Base-by-base conservation (phyloP, 495 filamentous ascomycete genomes). In the Hyaloscypha bicolor region DNA sequence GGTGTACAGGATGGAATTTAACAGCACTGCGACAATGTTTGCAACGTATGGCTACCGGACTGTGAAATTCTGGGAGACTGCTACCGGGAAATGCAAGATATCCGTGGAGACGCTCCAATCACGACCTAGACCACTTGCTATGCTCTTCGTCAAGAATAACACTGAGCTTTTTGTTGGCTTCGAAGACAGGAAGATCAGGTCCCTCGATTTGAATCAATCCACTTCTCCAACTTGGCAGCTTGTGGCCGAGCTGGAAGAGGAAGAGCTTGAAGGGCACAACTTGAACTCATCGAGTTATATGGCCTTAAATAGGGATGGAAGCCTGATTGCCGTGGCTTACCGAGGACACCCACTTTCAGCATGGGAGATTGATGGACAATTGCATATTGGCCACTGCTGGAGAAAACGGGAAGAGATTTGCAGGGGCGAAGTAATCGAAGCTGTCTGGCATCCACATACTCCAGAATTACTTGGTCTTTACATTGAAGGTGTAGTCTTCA, bases 391-490 rank as follows among this genome's bases (percentile, higher is more conserved):
- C 21, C 21, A 31, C 9, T 56, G 53, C 16, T 48, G 9, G 16
- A 48, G 42, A 48, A 48, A 37, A 8, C 35, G 19, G 16, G 22
- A 25, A 8, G 19, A 53, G 16, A 53, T 8, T 53, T 25, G 6
- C 19, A 75, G 76, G 72, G 64, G 39, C 11, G 67, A 45, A 12
- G 73, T 76, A 14, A 32, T 64, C 48, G 60, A 64, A 12, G 22
- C 76, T 6, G 60, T 48, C 3, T 77, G 76, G 76, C 68, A 73
- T 63, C 75, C 75, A 2, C 29, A 66, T 5, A 61, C 21, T 30
- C 67, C 63, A 22, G 55, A 73, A 12, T 21, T 77, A 6, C 22
- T 77, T 9, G 75, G 75, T 21, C 37, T 76, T 4, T 75, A 75
- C 48, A 64, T 32, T 57, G 75, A 68, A 30, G 65, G 64, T 14